Conservation (phyloP, 441 rosid genomes). For the Populus hybrid region DNA sequence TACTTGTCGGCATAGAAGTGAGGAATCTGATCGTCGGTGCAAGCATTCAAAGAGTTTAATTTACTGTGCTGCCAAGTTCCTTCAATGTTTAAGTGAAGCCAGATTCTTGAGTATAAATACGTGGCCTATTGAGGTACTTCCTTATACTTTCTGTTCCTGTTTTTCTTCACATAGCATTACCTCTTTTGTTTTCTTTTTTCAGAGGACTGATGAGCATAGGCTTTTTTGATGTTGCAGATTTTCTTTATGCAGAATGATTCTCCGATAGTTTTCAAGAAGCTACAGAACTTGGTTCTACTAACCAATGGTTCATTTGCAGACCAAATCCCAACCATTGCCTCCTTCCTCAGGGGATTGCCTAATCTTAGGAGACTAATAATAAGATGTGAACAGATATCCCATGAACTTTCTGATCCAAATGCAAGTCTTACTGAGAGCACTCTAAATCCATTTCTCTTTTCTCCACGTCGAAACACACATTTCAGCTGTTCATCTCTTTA, state of each 20-base stretch:
- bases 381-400: constrained; percentile 4
- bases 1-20: constrained; percentile 19
- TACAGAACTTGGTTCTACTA: not conserved
- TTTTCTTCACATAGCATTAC: not conserved
- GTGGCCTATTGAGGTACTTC: constrained; percentile 23
- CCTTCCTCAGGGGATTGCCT: constrained; percentile 22
- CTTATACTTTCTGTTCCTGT: not conserved
- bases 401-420: constrained; percentile 2
- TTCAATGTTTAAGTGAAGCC: constrained; percentile 14
- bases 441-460: not conserved
- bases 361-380: constrained; percentile 10
- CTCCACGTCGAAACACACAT: not conserved
- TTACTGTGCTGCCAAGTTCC: constrained; percentile 13
- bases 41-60: constrained; percentile 14
- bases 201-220: not conserved
- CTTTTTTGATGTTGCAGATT: constrained; percentile 4
- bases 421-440: not conserved
- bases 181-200: not conserved
- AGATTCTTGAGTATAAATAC: constrained; percentile 12
- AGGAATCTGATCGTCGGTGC: constrained; percentile 11
- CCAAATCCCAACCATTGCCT: constrained; percentile 8
- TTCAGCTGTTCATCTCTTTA: not conserved
- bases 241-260: constrained; percentile 17
- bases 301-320: not conserved
- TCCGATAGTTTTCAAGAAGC: constrained; percentile 8